Evolutionary conservation across 2,329 filamentous ascomycete genomes (phyloP).

Genomic region (Talaromyces sp.): DNA sequence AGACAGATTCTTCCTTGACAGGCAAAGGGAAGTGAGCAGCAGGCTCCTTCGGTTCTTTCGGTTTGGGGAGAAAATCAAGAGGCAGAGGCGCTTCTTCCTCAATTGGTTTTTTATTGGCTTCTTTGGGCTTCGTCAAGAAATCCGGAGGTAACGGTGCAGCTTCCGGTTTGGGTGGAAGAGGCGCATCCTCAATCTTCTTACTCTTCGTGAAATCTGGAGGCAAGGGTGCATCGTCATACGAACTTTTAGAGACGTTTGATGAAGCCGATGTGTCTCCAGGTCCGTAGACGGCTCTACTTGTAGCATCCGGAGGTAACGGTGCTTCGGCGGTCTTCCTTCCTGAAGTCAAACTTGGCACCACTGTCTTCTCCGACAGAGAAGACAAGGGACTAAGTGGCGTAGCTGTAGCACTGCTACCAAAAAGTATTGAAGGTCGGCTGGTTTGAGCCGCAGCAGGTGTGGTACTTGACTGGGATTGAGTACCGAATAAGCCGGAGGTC

Average conservation of each 20-base stretch:
- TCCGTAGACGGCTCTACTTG: slow-evolving; percentile 43
- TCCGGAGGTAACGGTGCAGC: slow-evolving; percentile 20
- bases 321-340: slow-evolving; percentile 32
- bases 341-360: slow-evolving; percentile 24
- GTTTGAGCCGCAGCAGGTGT: slow-evolving; percentile 25
- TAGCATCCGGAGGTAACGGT: slow-evolving; percentile 45
- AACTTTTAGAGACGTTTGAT: slow-evolving; percentile 38
- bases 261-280: slow-evolving; percentile 47
- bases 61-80: slow-evolving; percentile 20
- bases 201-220: slow-evolving; percentile 23
- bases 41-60: slow-evolving; percentile 14
- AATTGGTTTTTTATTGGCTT: slow-evolving; percentile 7
- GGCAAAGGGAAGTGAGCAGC: slow-evolving; percentile 19
- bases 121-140: slow-evolving; percentile 18
- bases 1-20: slow-evolving; percentile 25
- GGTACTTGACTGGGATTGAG: slow-evolving; percentile 23
- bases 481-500: slow-evolving; percentile 33
- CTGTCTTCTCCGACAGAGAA: slow-evolving; percentile 30
- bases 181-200: slow-evolving; percentile 19
- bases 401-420: slow-evolving; percentile 24
- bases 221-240: slow-evolving; percentile 37
- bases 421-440: slow-evolving; percentile 28
- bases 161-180: slow-evolving; percentile 19
- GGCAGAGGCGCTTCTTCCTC: slow-evolving; percentile 23
- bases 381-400: slow-evolving; percentile 27